phyloP scores from a whole-genome alignment of 2,329 filamentous ascomycete species.

The Trichoderma sp. region DNA sequence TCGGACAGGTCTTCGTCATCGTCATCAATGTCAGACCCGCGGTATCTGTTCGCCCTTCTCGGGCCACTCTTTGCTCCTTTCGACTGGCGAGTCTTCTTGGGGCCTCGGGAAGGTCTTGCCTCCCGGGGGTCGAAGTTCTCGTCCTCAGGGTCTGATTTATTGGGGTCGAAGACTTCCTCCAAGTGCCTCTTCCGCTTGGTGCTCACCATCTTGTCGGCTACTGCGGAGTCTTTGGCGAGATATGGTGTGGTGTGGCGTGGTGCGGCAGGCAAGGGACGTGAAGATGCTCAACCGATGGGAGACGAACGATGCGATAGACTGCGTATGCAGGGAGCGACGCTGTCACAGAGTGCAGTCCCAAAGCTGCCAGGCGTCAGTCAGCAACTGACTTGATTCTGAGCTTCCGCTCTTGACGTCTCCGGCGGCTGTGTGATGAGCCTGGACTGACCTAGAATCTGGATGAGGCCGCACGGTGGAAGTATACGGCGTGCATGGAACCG shows the following conservation, averaged over 20 bases:
- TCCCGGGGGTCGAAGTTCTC: constrained; percentile 64
- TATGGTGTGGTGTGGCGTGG: neutral
- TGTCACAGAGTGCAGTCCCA: neutral
- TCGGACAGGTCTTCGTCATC: constrained; percentile 61
- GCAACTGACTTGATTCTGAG: neutral
- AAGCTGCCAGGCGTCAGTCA: neutral
- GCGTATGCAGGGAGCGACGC: neutral
- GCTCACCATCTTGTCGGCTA: constrained; percentile 37
- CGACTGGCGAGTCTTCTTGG: constrained; percentile 48
- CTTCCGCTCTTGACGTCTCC: neutral
- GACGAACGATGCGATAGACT: neutral
- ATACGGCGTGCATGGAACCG: constrained; percentile 27
- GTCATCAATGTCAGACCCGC: constrained; percentile 64
- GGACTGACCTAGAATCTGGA: constrained; percentile 19
- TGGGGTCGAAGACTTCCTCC: constrained; percentile 62
- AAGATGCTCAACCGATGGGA: neutral
- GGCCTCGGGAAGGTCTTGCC: constrained; percentile 46
- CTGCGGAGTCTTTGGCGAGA: neutral
- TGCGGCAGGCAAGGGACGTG: neutral
- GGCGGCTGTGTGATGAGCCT: neutral
- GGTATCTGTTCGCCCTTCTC: constrained; percentile 50
- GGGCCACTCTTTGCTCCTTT: constrained; percentile 38
- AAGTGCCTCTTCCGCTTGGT: constrained; percentile 59
- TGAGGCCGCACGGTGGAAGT: constrained; percentile 6
- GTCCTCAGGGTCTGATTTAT: constrained; percentile 67